Evolutionary conservation across 768 basidiomycete species (phyloP).

Genomic region (Boletellus ananiceps): DNA sequence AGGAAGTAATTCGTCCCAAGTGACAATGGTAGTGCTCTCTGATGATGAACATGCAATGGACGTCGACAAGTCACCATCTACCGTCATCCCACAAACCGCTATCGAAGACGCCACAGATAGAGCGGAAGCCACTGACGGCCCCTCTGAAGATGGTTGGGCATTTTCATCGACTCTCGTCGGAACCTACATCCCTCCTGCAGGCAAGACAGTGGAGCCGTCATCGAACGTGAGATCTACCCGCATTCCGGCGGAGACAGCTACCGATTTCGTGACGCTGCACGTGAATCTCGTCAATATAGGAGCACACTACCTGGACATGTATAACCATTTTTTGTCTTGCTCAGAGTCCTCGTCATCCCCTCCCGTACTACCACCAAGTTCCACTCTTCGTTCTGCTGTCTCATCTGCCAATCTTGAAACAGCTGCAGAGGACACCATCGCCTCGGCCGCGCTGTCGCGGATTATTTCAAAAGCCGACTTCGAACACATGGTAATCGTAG

Average conservation of each 20-base stretch:
- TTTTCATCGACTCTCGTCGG: conserved; percentile 26
- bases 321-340: conserved; percentile 2
- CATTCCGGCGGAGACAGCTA: not conserved
- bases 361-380: not conserved
- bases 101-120: not conserved
- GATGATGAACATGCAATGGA: conserved; percentile 28
- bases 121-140: not conserved
- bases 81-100: conserved; percentile 8
- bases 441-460: conserved; percentile 66
- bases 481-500: conserved; percentile 72
- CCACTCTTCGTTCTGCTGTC: conserved; percentile 22
- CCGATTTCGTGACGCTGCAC: conserved; percentile 15
- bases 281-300: conserved; percentile 21
- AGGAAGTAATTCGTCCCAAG: conserved; percentile 15
- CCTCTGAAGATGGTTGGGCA: conserved; percentile 18
- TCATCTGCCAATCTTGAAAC: conserved; percentile 29
- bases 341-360: not conserved
- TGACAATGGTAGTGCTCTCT: conserved; percentile 17
- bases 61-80: conserved; percentile 20
- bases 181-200: conserved; percentile 11
- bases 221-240: not conserved
- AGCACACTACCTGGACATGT: conserved; percentile 19
- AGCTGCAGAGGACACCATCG: conserved; percentile 50
- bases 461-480: conserved; percentile 90
- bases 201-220: conserved; percentile 8